Base-by-base conservation (phyloP, 2,329 filamentous ascomycete genomes). In the Myriosclerotinia scirpicola region DNA sequence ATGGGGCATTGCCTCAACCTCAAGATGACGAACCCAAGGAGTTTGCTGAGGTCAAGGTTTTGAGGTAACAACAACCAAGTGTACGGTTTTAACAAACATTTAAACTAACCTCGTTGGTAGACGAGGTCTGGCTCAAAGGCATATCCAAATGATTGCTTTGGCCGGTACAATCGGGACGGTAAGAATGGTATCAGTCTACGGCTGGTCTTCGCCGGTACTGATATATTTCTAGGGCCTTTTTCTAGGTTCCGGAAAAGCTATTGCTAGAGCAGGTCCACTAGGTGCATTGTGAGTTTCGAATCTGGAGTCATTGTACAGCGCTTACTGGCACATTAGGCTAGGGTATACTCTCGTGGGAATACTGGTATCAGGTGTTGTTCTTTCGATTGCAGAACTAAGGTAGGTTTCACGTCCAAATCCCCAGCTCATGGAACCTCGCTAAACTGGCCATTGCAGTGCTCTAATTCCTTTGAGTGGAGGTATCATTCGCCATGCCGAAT, bases 251-350 rank as follows among this genome's bases (percentile, higher is more conserved):
- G 84, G 84, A 38, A 79, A 80, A 68, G 81, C 83, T 0, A 81
- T 86, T 36, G 79, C 80, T 34, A 80, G 79, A 34, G 83, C 80
- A 38, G 84, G 82, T 3, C 84, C 83, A 2, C 77, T 84, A 0
- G 82, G 82, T 30, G 78, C 84, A 36, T 75, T 86, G 8, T 77
- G 65, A 62, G 72, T 71, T 62, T 20, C 20, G 20, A 11, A 3
- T 4, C 5, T 8, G 12, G 6, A 15, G 5, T 14, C 7, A 36
- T 46, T 22, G 5, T 22, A n/a, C 53, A 30, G 26, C 11, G 14
- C n/a, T 26, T 54, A 54, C 22, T 42, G 5, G 5, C 6, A 8
- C 36, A 30, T 30, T 15, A 66, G 64, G 36, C n/a, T 66, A 15
- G 64, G 64, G 14, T 66, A 66, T 48, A 54, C 58, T n/a, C 22